Base-by-base conservation (phyloP, 2,329 filamentous ascomycete genomes). In the Ascochyta koolunga region DNA sequence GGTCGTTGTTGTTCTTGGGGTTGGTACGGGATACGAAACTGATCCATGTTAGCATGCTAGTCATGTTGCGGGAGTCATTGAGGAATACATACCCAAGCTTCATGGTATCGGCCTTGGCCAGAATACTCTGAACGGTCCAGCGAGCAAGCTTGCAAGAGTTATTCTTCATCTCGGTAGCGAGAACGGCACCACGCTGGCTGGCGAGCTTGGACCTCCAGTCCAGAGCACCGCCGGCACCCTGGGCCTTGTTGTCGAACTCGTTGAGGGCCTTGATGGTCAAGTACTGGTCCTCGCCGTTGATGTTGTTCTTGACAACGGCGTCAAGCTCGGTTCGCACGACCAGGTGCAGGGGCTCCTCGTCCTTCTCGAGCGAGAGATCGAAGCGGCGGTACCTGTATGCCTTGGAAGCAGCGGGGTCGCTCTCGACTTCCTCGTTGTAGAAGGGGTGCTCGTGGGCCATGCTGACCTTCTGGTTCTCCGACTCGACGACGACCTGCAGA, bases 131-230 rank as follows among this genome's bases (percentile, higher is more conserved):
- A 37, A 93, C 91, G 27, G 95, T 96, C 95, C 95, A 99, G 76
- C 95, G 85, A 54, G 95, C 95, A 60, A 99, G 88, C 83, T 99
- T 99, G 89, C 91, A 96, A 73, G 88, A 92, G 86, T 99, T 99
- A 86, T 99, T 99, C 90, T 99, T 99, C 95, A 99, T 99, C 82
- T 99, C 95, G 11, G 95, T 99, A 18, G 95, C 95, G 22, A 99
- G 90, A 37, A 99, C 93, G 52, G 95, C 95, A 86, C 95, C 95
- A 70, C 95, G 89, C 82, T 97, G 93, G 68, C 88, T 91, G 61
- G 90, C 89, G 56, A 99, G 86, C 85, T 99, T 99, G 65, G 88
- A 89, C 75, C 95, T 86, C 95, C 95, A 99, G 84, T 99, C 95
- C 46, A 99, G 84, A 50, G 95, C 95, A 62, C 93, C 92, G 65